A percentile compares a stretch with the other conserved stretches of the same genome.
These are phyloP conservation scores for Neopestalotiopsis sp. DNA, from an alignment of 2,329 filamentous ascomycete species.

Conservation along the genomic window DNA sequence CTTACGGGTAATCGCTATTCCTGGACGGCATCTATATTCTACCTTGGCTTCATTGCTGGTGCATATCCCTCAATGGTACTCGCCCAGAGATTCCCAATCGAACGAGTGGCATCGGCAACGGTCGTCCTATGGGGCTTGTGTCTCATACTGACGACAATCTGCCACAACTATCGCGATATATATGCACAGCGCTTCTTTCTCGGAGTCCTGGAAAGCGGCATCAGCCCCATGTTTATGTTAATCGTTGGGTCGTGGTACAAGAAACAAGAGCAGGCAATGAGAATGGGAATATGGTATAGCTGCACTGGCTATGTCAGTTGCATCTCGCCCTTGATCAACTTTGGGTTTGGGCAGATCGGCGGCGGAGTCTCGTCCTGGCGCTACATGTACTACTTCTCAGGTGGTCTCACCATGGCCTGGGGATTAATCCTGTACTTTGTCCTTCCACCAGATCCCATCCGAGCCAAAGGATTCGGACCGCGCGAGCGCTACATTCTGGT, in stretches of 20 bases:
- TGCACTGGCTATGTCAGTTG: constrained; percentile 49
- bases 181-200: constrained; percentile 58
- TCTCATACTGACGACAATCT: constrained; percentile 42
- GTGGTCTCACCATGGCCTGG: constrained; percentile 46
- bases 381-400: constrained; percentile 48
- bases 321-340: constrained; percentile 52
- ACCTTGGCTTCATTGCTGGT: constrained; percentile 53
- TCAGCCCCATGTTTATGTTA: constrained; percentile 62
- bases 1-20: constrained; percentile 50
- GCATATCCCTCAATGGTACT: constrained; percentile 47
- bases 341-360: constrained; percentile 49
- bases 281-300: constrained; percentile 46
- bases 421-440: constrained; percentile 42
- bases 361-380: constrained; percentile 43
- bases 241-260: constrained; percentile 50
- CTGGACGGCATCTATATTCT: constrained; percentile 50
- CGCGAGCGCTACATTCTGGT: constrained; percentile 35
- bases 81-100: constrained; percentile 50
- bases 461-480: constrained; percentile 35
- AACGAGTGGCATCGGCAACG: constrained; percentile 45
- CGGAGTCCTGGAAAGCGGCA: constrained; percentile 59
- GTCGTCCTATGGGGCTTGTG: constrained; percentile 43
- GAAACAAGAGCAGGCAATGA: constrained; percentile 45
- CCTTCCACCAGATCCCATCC: constrained; percentile 45
- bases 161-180: constrained; percentile 41